Conservation (phyloP, 1,284 basidiomycete genomes). For the Moniliella sp. region DNA sequence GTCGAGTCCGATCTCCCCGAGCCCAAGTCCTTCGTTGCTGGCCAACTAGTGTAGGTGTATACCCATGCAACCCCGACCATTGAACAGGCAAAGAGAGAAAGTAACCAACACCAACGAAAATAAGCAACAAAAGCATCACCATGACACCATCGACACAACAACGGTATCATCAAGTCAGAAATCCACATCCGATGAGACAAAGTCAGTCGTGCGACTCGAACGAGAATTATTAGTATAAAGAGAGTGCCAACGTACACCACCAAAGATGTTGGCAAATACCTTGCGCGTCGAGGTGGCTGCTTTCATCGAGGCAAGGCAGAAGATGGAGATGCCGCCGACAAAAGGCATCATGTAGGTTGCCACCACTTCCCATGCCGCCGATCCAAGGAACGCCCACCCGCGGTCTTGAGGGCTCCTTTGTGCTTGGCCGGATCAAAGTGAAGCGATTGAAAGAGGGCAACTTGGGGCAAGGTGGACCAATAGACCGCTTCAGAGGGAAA, state of each 20-base stretch:
- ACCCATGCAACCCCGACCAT: too few species aligned
- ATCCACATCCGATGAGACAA: too few species aligned
- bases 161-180: too few species aligned
- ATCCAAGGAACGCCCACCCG: constrained; percentile 37
- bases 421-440: constrained; percentile 36
- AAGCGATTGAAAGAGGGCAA: constrained; percentile 21
- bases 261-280: constrained; percentile 25
- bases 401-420: constrained; percentile 43
- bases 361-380: constrained; percentile 20
- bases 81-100: too few species aligned
- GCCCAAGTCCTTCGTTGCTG: constrained; percentile 26
- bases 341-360: constrained; percentile 38
- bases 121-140: too few species aligned
- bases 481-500: constrained; percentile 32
- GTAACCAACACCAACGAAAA: too few species aligned
- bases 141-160: too few species aligned
- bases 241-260: constrained; percentile 9
- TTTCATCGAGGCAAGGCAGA: constrained; percentile 41
- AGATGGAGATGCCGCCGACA: constrained; percentile 23
- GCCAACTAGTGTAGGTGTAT: too few species aligned
- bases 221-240: too few species aligned
- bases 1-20: constrained; percentile 10
- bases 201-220: too few species aligned
- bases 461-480: constrained; percentile 18
- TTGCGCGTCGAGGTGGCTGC: constrained; percentile 26